Base-by-base conservation (phyloP, 1,284 basidiomycete species). In the Mycosarcoma mackinlayi region DNA sequence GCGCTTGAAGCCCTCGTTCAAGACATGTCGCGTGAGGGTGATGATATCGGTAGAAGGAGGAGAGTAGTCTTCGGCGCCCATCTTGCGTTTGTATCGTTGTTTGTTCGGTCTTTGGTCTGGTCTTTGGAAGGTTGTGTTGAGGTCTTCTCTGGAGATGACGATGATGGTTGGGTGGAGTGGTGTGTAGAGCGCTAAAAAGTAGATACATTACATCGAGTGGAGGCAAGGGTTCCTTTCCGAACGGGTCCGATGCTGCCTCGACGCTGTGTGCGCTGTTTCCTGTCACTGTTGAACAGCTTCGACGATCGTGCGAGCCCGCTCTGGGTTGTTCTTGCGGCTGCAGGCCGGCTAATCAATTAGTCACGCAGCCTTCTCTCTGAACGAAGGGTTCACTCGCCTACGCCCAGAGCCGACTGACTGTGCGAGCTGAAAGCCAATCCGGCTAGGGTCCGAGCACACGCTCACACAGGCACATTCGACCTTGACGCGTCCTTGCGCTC, bases 21-120 rank as follows among this genome's bases (percentile, higher is more conserved):
- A 69, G 21, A 83, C 81, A 68, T 81, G 79, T 13, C 81, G 74
- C 19, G 77, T 79, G 42, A 82, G 74, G 38, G 80, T 82, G 68
- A 82, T 81, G 66, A 82, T 66, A 46, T 82, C 78, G 23, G 77
- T 80, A 16, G 72, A 23, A 18, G 75, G 72, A 35, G 76, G 79
- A 25, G 64, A 50, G 69, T 75, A 76, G 31, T 76, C 75, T 30
- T 71, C 57, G 58, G 68, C 53, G 46, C 68, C 68, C 68, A 71
- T 71, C 34, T 57, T 70, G 51, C 38, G 13, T 64, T 55, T 28
- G 7, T 25, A n/a, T n/a, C n/a, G 6, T 19, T 46, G 28, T 13
- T 38, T 46, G 18, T 44, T 16, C 3, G n/a, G 18, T 48, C 28
- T 33, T 48, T 24, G 11, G 39, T 25, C 11, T 31, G 25, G n/a